Percentiles rank a stretch among this genome's conserved stretches.
These are phyloP conservation scores for Dactylorhiza incarnata DNA, from an alignment of 106 monocot species.

Conservation along the genomic window DNA sequence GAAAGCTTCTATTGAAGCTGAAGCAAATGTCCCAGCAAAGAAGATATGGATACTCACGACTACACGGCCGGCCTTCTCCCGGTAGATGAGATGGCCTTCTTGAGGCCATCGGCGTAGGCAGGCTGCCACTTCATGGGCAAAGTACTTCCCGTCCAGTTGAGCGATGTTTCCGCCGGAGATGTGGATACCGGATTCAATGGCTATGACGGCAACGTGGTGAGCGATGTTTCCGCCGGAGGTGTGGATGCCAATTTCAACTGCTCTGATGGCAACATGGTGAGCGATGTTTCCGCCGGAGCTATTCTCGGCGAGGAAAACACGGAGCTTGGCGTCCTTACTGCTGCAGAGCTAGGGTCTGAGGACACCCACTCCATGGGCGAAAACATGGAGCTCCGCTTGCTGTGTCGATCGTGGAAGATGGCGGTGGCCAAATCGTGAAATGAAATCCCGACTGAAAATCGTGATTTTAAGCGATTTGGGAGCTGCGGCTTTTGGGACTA, in stretches of 20 bases:
- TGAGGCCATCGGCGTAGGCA: slow-evolving; percentile 59
- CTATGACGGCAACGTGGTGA: slow-evolving; percentile 79
- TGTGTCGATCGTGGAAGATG: too few species aligned
- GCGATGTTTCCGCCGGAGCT: slow-evolving; percentile 96
- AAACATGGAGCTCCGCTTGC: too few species aligned
- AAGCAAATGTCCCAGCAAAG: too few species aligned
- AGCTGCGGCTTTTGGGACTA: too few species aligned
- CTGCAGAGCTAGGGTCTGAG: slow-evolving; percentile 51
- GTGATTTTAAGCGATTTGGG: too few species aligned
- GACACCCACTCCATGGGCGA: slow-evolving; percentile 48
- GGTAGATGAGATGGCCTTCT: slow-evolving; percentile 48
- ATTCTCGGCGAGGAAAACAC: slow-evolving; percentile 73
- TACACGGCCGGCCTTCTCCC: slow-evolving; percentile 35
- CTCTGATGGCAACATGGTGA: slow-evolving; percentile 67
- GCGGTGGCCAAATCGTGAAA: too few species aligned
- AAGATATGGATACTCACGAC: too few species aligned
- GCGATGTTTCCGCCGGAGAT: slow-evolving; percentile 35
- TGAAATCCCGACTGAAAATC: too few species aligned
- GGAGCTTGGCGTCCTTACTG: slow-evolving; percentile 21
- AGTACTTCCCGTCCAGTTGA: slow-evolving; percentile 80
- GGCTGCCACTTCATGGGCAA: slow-evolving; percentile 74
- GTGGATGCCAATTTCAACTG: slow-evolving; percentile 37
- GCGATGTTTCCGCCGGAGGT: slow-evolving; percentile 66
- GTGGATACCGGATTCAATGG: slow-evolving; percentile 11
- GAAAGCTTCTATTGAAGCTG: too few species aligned